phyloP scores from a whole-genome alignment of 2,329 filamentous ascomycete genomes.

The Triangularia verruculosa region DNA sequence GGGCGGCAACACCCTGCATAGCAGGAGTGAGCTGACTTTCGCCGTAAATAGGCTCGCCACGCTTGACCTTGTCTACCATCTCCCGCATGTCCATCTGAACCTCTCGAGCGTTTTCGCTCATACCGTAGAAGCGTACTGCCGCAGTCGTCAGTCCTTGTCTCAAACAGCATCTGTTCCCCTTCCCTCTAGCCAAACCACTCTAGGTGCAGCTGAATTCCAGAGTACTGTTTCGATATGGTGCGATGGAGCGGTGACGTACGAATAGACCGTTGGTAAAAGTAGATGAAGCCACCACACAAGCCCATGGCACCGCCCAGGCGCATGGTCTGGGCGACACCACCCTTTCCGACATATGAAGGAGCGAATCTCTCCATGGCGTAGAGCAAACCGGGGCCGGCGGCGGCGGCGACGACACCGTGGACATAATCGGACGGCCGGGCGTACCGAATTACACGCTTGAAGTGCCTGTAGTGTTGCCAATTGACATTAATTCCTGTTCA shows the following conservation, averaged over 20 bases:
- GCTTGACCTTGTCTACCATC: slow-evolving; percentile 96
- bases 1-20: slow-evolving; percentile 87
- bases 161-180: not conserved
- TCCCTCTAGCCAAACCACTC: not conserved
- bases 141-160: slow-evolving; percentile 6
- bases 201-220: not conserved
- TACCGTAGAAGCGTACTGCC: slow-evolving; percentile 91
- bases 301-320: slow-evolving; percentile 73
- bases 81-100: slow-evolving; percentile 95
- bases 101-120: slow-evolving; percentile 87
- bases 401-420: slow-evolving; percentile 64
- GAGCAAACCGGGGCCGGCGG: slow-evolving; percentile 71
- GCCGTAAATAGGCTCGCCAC: slow-evolving; percentile 85
- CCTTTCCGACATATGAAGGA: slow-evolving; percentile 79
- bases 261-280: slow-evolving; percentile 79
- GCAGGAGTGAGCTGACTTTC: slow-evolving; percentile 74
- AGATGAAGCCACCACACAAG: slow-evolving; percentile 73
- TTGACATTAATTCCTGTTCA: not conserved
- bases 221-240: not conserved
- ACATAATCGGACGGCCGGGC: slow-evolving; percentile 81
- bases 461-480: slow-evolving; percentile 59
- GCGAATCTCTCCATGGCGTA: slow-evolving; percentile 78
- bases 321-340: slow-evolving; percentile 80
- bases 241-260: slow-evolving; percentile 55
- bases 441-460: slow-evolving; percentile 86